A percentile compares a stretch with the other conserved stretches of the same genome.
Evolutionary conservation across 192 early-diverging fungal genomes (phyloP).

Genomic region (Irineochytrium annulatum): DNA sequence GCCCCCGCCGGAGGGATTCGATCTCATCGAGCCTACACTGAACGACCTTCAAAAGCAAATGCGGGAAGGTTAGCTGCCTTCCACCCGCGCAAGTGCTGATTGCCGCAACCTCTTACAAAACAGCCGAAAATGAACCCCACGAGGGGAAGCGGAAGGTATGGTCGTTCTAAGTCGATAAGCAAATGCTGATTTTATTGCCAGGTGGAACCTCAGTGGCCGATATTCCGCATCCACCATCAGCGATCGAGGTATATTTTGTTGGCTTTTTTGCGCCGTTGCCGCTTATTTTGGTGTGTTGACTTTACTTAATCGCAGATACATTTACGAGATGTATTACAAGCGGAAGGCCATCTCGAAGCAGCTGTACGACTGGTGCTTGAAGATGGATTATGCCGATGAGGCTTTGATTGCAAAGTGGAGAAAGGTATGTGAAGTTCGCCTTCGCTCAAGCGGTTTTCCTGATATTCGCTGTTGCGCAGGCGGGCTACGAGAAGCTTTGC

Average conservation of each 20-base stretch:
- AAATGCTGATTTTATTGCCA: background rate
- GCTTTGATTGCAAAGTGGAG: conserved; percentile 98
- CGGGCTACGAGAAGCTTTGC: conserved; percentile 96
- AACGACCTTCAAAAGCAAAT: conserved; percentile 87
- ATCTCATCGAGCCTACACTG: conserved; percentile 91
- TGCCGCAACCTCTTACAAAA: background rate
- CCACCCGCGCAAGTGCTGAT: conserved; percentile 2
- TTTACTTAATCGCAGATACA: too few species aligned
- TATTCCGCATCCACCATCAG: conserved; percentile 96
- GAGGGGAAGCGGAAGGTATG: conserved; percentile 84
- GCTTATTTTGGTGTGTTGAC: background rate
- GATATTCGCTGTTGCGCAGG: conserved; percentile 32
- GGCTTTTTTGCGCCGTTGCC: background rate
- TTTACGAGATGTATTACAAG: conserved; percentile 96
- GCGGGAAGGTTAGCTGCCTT: conserved; percentile 71
- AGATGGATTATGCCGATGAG: conserved; percentile 85
- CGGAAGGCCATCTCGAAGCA: conserved; percentile 88
- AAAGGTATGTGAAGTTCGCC: too few species aligned
- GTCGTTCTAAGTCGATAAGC: background rate
- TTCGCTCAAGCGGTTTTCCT: background rate
- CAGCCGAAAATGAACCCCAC: conserved; percentile 92
- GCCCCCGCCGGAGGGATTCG: conserved; percentile 89
- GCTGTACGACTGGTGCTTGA: conserved; percentile 90
- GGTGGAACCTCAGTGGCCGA: conserved; percentile 83
- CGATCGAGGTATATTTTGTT: conserved; percentile 61